Conservation (phyloP, 768 basidiomycete genomes). For the Boletellus ananiceps region DNA sequence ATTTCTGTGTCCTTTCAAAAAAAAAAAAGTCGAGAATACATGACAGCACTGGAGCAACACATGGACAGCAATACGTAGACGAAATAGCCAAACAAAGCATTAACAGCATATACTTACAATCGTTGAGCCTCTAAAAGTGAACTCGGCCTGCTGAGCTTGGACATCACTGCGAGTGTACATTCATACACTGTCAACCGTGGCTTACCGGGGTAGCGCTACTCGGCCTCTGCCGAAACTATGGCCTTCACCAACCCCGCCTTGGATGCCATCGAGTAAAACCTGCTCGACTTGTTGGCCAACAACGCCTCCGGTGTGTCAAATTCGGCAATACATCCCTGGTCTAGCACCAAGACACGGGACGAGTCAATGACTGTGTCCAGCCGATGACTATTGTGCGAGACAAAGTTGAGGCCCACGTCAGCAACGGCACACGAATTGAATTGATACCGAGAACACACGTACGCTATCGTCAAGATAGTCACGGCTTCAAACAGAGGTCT, state of each 20-base stretch:
- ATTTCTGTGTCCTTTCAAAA: no score
- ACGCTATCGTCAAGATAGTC: slow-evolving; percentile 87
- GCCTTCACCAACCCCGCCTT: slow-evolving; percentile 52
- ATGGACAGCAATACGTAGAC: no score
- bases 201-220: no score
- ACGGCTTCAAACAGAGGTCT: slow-evolving; percentile 73
- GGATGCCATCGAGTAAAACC: slow-evolving; percentile 58
- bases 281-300: slow-evolving; percentile 50
- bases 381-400: slow-evolving; percentile 48
- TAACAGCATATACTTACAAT: no score
- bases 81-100: no score
- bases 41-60: no score
- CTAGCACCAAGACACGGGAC: slow-evolving; percentile 76
- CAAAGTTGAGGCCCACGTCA: background rate
- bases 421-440: background rate
- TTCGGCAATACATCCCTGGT: slow-evolving; percentile 76
- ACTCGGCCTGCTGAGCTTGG: no score
- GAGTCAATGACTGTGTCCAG: slow-evolving; percentile 83
- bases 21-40: no score
- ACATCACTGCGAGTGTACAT: no score
- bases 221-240: no score
- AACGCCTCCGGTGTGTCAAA: slow-evolving; percentile 66
- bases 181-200: no score
- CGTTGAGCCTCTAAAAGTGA: no score
- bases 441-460: slow-evolving; percentile 24